Conservation (phyloP, 768 basidiomycete genomes). For the Trametes cubensis region DNA sequence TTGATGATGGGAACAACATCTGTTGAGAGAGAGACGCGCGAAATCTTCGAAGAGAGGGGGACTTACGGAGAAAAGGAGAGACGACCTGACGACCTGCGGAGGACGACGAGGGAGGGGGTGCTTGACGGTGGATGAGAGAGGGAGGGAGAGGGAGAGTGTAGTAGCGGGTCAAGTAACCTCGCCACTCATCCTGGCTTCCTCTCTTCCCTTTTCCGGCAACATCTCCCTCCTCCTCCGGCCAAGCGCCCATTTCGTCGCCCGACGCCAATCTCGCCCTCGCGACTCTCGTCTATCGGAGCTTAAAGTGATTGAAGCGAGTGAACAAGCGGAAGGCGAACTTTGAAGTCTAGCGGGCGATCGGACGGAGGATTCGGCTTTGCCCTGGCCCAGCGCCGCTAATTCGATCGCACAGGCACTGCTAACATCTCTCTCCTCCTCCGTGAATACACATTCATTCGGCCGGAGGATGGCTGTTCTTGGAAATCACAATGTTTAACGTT, state of each 20-base stretch:
- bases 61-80: conserved; percentile 9
- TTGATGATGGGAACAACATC: conserved; percentile 20
- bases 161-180: not conserved
- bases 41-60: not conserved
- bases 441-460: no score
- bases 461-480: no score
- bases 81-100: conserved; percentile 19
- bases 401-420: not conserved
- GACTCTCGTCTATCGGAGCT: not conserved
- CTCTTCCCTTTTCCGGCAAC: not conserved
- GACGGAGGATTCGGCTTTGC: not conserved
- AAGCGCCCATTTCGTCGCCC: not conserved
- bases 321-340: no score
- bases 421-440: no score
- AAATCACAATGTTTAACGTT: not conserved
- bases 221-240: not conserved
- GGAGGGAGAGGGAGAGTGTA: not conserved
- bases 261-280: not conserved
- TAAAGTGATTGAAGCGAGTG: not conserved
- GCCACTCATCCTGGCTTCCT: not conserved
- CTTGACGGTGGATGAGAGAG: not conserved
- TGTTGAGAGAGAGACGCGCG: conserved; percentile 4
- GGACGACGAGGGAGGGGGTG: conserved; percentile 1
- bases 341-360: no score
- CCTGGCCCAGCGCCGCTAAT: not conserved